Percentiles rank a stretch among this genome's conserved stretches.
phyloP scores from a whole-genome alignment of 768 basidiomycete species.

The Termitomyces sp. region DNA sequence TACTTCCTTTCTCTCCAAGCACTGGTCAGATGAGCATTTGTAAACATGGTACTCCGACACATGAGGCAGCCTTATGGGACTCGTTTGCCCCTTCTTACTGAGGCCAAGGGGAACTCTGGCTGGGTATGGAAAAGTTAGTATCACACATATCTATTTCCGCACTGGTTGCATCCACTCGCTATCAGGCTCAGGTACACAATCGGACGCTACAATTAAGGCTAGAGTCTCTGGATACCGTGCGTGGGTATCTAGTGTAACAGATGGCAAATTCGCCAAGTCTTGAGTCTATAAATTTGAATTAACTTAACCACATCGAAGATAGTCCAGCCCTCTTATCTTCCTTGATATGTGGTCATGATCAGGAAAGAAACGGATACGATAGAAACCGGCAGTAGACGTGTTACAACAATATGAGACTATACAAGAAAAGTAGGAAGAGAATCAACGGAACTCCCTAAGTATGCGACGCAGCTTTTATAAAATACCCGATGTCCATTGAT shows the following conservation, averaged over 20 bases:
- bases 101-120: not conserved
- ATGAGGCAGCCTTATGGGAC: not conserved
- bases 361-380: not conserved
- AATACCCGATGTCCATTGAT: not conserved
- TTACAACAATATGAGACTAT: not conserved
- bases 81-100: not conserved
- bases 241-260: not conserved
- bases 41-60: not conserved
- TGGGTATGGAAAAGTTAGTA: not conserved
- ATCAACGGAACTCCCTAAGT: not conserved
- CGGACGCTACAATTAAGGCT: not conserved
- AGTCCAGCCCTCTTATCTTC: too few relatives aligned
- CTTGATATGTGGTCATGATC: not conserved
- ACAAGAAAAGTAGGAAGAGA: not conserved
- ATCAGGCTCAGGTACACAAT: not conserved
- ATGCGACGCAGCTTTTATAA: constrained; percentile 1
- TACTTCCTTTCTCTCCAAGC: not conserved
- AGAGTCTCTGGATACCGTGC: not conserved
- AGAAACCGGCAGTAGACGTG: not conserved
- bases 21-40: not conserved
- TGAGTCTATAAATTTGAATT: not conserved
- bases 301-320: not conserved
- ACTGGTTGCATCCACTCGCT: not conserved
- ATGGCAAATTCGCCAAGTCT: not conserved
- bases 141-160: not conserved